Base-by-base conservation (phyloP, 2,329 filamentous ascomycete genomes). In the Fusarium chuoi region DNA sequence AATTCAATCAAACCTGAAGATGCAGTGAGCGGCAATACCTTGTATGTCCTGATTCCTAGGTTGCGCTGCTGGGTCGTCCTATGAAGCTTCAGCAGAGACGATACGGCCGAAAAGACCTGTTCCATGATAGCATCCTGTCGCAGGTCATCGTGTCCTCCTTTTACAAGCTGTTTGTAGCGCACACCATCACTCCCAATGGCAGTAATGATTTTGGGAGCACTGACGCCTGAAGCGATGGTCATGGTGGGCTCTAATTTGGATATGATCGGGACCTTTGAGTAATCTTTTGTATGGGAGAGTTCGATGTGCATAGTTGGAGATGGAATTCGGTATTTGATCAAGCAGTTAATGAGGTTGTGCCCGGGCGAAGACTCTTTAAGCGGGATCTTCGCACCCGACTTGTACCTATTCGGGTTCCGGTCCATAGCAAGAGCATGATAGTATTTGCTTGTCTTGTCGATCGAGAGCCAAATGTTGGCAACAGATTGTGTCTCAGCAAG, bases 91-190 rank as follows among this genome's bases (percentile, higher is more conserved):
- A 99, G 86, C 28, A 99, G 89, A 58, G 94, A 93, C 65, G 95
- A 98, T 28, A 98, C 96, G 82, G 97, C 95, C 66, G 95, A 94
- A 81, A 99, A 99, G 3, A 99, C 96, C 83, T 99, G 96, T 82
- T 99, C 97, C 97, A 99, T 99, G 86, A 91, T 99, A 49, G 96
- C 94, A 79, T 99, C 96, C 84, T 99, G 96, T 14, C 97, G 93
- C 18, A 99, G 88, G 80, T 99, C 96, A 81, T 99, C 96, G 79
- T 96, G 96, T 24, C 96, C 95, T 71, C 95, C 95, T 86, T 99
- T 99, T 80, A 98, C 94, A 70, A 99, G 86, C 83, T 98, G 95
- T 81, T 94, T 98, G 84, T 95, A 98, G 41, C 88, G 89, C 63
- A 88, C 85, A 12, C 96, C 97, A 81, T 98, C 90, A 24, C 89